phyloP scores from a whole-genome alignment of 805 yeast genomes.

The Isabelozyma gotoi region DNA sequence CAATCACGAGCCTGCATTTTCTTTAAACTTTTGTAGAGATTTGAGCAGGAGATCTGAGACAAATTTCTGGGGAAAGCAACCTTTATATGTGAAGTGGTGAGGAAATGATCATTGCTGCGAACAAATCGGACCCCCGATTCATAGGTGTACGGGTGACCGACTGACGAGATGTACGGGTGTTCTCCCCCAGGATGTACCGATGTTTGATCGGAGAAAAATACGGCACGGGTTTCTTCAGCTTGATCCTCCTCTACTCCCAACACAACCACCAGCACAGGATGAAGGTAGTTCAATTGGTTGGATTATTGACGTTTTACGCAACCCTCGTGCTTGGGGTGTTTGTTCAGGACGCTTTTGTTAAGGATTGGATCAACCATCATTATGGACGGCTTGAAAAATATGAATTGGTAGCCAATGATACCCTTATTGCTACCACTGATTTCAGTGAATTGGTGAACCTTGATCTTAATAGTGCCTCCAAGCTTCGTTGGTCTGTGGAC shows the following conservation, averaged over 20 bases:
- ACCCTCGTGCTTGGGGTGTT: slow-evolving; percentile 17
- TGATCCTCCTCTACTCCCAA: not conserved
- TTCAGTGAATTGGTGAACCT: slow-evolving; percentile 13
- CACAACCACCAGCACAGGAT: not conserved
- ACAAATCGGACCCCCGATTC: too few species aligned
- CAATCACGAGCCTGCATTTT: slow-evolving; percentile 53
- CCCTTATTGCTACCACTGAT: slow-evolving; percentile 14
- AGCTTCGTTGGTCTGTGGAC: slow-evolving; percentile 16
- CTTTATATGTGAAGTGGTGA: not conserved
- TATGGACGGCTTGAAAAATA: slow-evolving; percentile 39
- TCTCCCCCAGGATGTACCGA: too few species aligned
- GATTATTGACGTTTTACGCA: not conserved
- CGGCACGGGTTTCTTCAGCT: not conserved
- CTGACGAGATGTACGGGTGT: too few species aligned
- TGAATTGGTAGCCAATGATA: slow-evolving; percentile 3
- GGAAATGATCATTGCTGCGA: too few species aligned
- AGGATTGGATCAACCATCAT: slow-evolving; percentile 54
- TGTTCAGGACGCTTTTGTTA: slow-evolving; percentile 52
- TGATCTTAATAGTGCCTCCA: slow-evolving; percentile 1
- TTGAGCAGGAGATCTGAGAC: too few species aligned
- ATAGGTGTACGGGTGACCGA: too few species aligned
- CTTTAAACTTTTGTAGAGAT: not conserved
- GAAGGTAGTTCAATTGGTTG: not conserved
- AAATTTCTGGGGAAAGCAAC: not conserved
- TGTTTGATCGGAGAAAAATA: not conserved